A percentile compares a stretch with the other conserved stretches of the same genome.
Conservation (phyloP, 225 moss, liverwort and hornwort species). For the Ulota crispa region DNA sequence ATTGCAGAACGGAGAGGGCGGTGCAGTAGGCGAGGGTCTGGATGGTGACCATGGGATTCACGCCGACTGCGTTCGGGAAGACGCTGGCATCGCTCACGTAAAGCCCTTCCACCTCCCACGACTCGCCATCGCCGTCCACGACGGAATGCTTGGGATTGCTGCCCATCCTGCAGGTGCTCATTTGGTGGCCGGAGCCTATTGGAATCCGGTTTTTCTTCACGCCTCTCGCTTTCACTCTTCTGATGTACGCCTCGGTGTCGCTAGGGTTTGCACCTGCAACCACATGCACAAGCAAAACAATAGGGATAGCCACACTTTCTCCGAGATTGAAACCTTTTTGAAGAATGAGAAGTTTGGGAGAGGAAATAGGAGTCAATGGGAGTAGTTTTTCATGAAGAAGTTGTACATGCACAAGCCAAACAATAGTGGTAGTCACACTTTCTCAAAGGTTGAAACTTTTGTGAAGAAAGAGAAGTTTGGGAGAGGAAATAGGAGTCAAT, state of each 20-base stretch:
- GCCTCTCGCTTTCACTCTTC: conserved; percentile 35
- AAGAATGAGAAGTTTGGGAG: too few relatives aligned
- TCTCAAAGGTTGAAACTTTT: too few relatives aligned
- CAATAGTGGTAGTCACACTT: too few relatives aligned
- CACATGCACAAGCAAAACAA: too few relatives aligned
- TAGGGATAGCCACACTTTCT: too few relatives aligned
- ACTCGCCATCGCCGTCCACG: conserved; percentile 61
- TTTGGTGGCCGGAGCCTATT: conserved; percentile 74
- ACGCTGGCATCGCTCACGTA: conserved; percentile 77
- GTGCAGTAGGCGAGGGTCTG: conserved; percentile 80
- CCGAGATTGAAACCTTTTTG: too few relatives aligned
- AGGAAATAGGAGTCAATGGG: too few relatives aligned
- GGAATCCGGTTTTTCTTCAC: conserved; percentile 36
- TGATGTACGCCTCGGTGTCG: conserved; percentile 49
- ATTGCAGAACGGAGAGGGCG: conserved; percentile 56
- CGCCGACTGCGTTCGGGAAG: conserved; percentile 69
- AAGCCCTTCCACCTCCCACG: conserved; percentile 76
- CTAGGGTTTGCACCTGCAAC: conserved; percentile 23
- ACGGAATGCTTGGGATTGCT: conserved; percentile 43
- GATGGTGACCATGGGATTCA: conserved; percentile 91
- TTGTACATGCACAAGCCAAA: too few relatives aligned
- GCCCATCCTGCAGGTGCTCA: conserved; percentile 89
- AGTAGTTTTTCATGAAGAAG: too few relatives aligned
- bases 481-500: too few relatives aligned
- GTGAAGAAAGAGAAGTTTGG: too few relatives aligned